A percentile compares a stretch with the other conserved stretches of the same genome.
Evolutionary conservation across 148 eudicot genomes (phyloP).

Genomic region (Camellia lanceoleosa): DNA sequence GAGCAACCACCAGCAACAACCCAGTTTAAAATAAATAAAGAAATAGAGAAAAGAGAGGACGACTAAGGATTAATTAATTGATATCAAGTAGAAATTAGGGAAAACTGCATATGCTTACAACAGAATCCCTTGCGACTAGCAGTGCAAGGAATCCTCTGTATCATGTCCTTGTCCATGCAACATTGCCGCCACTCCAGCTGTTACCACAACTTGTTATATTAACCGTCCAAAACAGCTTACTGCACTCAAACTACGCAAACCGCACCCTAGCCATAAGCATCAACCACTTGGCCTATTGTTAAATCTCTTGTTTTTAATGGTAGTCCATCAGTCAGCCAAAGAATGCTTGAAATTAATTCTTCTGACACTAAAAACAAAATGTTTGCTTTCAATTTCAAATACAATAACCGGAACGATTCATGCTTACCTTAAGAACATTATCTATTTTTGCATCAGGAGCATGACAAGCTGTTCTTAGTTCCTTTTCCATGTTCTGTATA

Average conservation of each 20-base stretch:
- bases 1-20: too few relatives aligned
- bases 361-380: background rate
- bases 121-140: constrained; percentile 8
- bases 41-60: background rate
- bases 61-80: background rate
- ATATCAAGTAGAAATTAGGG: background rate
- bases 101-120: constrained; percentile 2
- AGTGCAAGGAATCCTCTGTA: background rate
- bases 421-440: constrained; percentile 55
- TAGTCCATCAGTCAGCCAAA: background rate
- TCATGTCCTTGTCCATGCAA: background rate
- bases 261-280: background rate
- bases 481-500: constrained; percentile 86
- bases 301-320: background rate
- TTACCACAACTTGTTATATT: background rate
- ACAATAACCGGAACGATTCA: background rate
- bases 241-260: too few relatives aligned
- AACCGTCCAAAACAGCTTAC: too few relatives aligned
- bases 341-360: background rate
- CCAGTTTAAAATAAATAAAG: too few relatives aligned
- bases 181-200: background rate
- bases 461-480: constrained; percentile 75
- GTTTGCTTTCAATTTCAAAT: background rate
- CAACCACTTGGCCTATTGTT: background rate
- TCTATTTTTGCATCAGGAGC: constrained; percentile 76